These are phyloP conservation scores for Flaveria bidentis DNA, from an alignment of 129 eudicot species.

Conservation along the genomic window DNA sequence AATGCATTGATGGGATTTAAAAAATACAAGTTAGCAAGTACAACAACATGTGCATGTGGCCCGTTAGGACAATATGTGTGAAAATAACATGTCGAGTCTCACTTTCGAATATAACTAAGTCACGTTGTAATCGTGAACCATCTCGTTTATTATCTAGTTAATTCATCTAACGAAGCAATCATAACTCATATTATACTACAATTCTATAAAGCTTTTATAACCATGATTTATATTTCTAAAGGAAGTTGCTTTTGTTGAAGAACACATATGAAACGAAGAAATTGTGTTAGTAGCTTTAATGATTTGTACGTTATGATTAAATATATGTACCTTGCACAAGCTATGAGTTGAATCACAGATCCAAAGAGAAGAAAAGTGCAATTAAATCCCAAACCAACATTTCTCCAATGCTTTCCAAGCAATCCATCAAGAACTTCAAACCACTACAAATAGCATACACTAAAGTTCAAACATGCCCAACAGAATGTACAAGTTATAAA, in stretches of 20 bases:
- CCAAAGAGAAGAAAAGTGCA: constrained; percentile 99
- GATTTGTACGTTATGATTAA: constrained; percentile 12
- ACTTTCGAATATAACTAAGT: not conserved
- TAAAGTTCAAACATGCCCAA: not conserved
- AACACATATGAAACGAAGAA: not conserved
- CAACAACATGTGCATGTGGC: constrained; percentile 6
- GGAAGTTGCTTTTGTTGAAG: not conserved
- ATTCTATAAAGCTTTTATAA: not conserved
- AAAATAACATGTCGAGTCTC: not conserved
- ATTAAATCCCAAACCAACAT: constrained; percentile 95
- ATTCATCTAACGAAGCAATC: not conserved
- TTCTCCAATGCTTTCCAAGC: constrained; percentile 98
- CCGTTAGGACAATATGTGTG: constrained; percentile 4
- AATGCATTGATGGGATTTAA: not conserved
- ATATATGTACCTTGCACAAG: constrained; percentile 85
- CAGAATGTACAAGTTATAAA: not conserved
- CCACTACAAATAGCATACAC: constrained; percentile 51
- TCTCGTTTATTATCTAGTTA: not conserved
- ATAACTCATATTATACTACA: not conserved
- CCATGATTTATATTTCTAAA: not conserved
- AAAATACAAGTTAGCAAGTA: constrained; percentile 11
- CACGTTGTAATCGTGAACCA: too few species aligned
- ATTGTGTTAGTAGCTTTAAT: not conserved
- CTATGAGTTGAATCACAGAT: constrained; percentile 98
- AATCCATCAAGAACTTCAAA: constrained; percentile 99